Conservation (phyloP, 73 alveolate genomes). For the Breviolum minutum region DNA sequence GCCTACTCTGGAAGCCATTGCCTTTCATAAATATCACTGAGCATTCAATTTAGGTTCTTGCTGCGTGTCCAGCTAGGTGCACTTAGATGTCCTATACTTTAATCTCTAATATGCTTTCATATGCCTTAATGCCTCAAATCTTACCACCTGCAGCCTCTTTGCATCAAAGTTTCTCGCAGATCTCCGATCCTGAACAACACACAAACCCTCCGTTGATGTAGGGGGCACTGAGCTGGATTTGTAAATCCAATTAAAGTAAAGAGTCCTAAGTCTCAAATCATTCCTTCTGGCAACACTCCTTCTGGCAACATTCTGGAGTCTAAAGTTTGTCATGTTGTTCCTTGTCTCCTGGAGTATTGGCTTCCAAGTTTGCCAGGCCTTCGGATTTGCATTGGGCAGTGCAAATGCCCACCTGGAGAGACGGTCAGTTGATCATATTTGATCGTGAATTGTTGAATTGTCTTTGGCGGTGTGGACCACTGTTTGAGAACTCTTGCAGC, state of each 20-base stretch:
- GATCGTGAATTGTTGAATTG: no score
- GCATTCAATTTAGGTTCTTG: neutral
- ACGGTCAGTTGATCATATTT: no score
- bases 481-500: no score
- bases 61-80: neutral
- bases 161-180: slow-evolving; percentile 19
- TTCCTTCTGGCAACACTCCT: no score
- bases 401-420: slow-evolving; percentile 3
- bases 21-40: neutral
- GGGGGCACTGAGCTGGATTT: no score
- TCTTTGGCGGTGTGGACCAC: no score
- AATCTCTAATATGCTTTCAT: neutral
- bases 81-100: neutral
- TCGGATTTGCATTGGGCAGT: neutral
- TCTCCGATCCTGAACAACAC: neutral
- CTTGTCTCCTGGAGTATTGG: no score
- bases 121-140: neutral
- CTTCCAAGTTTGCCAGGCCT: no score
- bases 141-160: neutral
- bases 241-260: no score
- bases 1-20: neutral
- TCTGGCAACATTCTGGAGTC: no score
- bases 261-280: no score
- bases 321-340: no score
- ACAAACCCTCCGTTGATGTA: neutral